Percentiles rank a stretch among this genome's conserved stretches.
Conservation (phyloP, 2,329 filamentous ascomycete species). For the Hymenoscyphus fraxineus region DNA sequence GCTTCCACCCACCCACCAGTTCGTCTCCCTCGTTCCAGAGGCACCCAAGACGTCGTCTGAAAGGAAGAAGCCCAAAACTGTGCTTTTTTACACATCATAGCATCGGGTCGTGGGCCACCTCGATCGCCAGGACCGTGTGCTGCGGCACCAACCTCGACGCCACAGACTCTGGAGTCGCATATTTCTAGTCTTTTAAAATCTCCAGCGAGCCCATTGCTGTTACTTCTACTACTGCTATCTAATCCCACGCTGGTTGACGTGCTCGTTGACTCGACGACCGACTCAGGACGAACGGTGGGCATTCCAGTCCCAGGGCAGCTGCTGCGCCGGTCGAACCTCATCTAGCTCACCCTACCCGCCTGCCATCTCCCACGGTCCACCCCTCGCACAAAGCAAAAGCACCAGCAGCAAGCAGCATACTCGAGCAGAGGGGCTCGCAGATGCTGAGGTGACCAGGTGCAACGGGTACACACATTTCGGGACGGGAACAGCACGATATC, state of each 20-base stretch:
- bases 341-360: background rate
- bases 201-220: background rate
- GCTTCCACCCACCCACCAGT: background rate
- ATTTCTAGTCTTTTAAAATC: constrained; percentile 3
- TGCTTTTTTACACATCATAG: background rate
- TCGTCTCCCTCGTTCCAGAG: background rate
- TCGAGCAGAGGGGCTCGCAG: constrained; percentile 32
- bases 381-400: constrained; percentile 18
- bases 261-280: constrained; percentile 17
- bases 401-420: constrained; percentile 14
- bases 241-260: constrained; percentile 1
- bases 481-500: constrained; percentile 35
- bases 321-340: background rate
- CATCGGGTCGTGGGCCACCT: constrained; percentile 6
- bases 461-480: constrained; percentile 34
- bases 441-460: constrained; percentile 33
- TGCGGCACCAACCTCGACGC: background rate
- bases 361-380: constrained; percentile 3
- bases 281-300: constrained; percentile 8
- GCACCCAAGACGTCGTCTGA: background rate
- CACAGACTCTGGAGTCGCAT: constrained; percentile 1
- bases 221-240: background rate
- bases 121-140: constrained; percentile 13
- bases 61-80: background rate
- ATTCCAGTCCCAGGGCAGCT: constrained; percentile 16